phyloP scores from a whole-genome alignment of 176 grass and related monocot genomes.

The Dactylis glomerata region DNA sequence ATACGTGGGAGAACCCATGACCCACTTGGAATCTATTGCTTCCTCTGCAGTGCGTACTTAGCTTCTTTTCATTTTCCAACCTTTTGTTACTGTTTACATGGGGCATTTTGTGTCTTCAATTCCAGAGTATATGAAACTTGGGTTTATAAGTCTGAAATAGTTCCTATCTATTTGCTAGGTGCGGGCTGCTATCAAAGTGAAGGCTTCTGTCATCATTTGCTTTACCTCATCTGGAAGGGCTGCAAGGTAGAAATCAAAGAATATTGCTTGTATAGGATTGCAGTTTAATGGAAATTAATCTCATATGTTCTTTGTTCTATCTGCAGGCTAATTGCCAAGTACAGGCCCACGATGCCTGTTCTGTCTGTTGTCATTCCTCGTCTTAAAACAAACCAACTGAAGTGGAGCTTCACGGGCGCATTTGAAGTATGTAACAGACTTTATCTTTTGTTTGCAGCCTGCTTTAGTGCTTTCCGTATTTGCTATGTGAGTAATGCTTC shows the following conservation, averaged over 20 bases:
- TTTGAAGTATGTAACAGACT: constrained; percentile 62
- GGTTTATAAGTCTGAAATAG: constrained; percentile 23
- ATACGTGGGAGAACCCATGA: constrained; percentile 94
- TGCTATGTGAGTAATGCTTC: background rate
- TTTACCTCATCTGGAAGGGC: constrained; percentile 98
- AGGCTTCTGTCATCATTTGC: constrained; percentile 92
- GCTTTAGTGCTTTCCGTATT: constrained; percentile 1
- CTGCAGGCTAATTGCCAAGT: constrained; percentile 89
- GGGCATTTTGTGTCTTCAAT: background rate
- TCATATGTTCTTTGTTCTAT: constrained; percentile 11
- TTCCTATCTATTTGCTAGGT: constrained; percentile 50
- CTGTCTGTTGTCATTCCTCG: constrained; percentile 98
- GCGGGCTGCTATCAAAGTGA: constrained; percentile 98
- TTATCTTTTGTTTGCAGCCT: background rate
- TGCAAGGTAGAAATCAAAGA: constrained; percentile 60
- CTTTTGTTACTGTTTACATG: constrained; percentile 3
- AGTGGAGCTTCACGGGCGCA: constrained; percentile 94
- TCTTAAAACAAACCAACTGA: constrained; percentile 96
- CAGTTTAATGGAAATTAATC: background rate
- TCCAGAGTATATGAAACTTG: background rate
- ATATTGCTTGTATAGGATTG: background rate
- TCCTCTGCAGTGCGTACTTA: constrained; percentile 70
- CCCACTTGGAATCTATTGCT: constrained; percentile 97
- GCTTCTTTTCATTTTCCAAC: background rate
- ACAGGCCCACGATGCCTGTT: constrained; percentile 99